Conservation (phyloP, 352 stramenopile species). For the Phytopythium oedochilum region DNA sequence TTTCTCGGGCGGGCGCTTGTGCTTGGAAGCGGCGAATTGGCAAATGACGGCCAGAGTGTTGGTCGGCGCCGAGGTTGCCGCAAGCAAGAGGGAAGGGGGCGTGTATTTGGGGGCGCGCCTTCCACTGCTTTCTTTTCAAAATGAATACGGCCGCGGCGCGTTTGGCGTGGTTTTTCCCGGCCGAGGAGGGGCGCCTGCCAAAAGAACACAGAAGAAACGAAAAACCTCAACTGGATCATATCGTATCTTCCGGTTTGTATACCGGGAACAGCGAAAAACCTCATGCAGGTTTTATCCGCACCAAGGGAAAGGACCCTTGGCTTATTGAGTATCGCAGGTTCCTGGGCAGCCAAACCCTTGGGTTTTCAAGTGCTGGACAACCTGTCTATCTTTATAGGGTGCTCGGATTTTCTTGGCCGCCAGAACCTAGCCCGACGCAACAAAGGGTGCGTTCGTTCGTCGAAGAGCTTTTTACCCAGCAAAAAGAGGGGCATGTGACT, state of each 20-base stretch:
- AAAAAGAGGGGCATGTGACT: constrained; percentile 3
- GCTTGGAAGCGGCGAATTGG: constrained; percentile 16
- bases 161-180: constrained; percentile 19
- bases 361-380: constrained; percentile 1
- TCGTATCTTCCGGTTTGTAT: neutral
- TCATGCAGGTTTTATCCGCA: neutral
- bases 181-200: neutral
- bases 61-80: constrained; percentile 23
- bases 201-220: constrained; percentile 32
- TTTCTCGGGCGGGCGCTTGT: constrained; percentile 12
- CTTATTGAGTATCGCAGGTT: constrained; percentile 1
- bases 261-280: neutral
- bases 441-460: no score
- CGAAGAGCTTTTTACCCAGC: constrained; percentile 4
- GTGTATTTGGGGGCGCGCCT: constrained; percentile 36
- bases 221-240: constrained; percentile 24
- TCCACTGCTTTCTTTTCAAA: constrained; percentile 51
- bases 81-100: constrained; percentile 20
- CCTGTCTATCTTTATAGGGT: constrained; percentile 1
- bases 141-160: constrained; percentile 23
- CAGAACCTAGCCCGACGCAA: neutral
- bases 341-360: neutral
- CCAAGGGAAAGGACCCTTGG: neutral
- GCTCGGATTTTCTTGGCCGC: constrained; percentile 2
- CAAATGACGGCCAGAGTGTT: constrained; percentile 26